Evolutionary conservation across 1,139 yeast genomes (phyloP).

Genomic region (Yamadazyma dushanensis): DNA sequence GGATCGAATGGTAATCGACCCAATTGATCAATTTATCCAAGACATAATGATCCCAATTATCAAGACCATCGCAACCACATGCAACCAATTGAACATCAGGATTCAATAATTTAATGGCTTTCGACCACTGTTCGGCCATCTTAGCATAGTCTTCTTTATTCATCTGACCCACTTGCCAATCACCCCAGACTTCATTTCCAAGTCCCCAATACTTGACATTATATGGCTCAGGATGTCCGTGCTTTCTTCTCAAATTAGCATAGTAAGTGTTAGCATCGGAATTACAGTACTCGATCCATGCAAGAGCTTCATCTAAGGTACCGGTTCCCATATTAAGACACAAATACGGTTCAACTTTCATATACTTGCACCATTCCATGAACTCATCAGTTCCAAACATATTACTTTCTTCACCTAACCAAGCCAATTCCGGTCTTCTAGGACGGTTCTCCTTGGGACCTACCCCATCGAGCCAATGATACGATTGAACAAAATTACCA

Average conservation of each 20-base stretch:
- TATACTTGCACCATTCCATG: constrained; percentile 28
- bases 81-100: constrained; percentile 24
- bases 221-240: constrained; percentile 32
- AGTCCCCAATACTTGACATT: constrained; percentile 35
- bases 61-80: constrained; percentile 29
- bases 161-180: constrained; percentile 36
- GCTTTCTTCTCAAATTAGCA: constrained; percentile 24
- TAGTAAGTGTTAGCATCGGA: constrained; percentile 27
- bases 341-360: constrained; percentile 28
- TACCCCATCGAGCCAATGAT: constrained; percentile 34
- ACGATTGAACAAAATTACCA: constrained; percentile 31
- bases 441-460: constrained; percentile 30
- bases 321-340: constrained; percentile 37
- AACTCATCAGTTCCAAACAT: constrained; percentile 33
- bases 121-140: constrained; percentile 31
- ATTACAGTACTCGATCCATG: constrained; percentile 34
- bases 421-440: constrained; percentile 31
- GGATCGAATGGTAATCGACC: constrained; percentile 31
- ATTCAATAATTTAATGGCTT: constrained; percentile 30
- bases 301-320: constrained; percentile 32
- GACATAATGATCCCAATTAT: constrained; percentile 28
- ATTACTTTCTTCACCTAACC: constrained; percentile 30
- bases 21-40: constrained; percentile 23
- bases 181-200: constrained; percentile 36
- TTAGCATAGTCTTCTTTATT: constrained; percentile 26